A percentile compares a stretch with the other conserved stretches of the same genome.
These are phyloP conservation scores for Trichothecium roseum DNA, from an alignment of 2,329 filamentous ascomycete species.

Conservation along the genomic window DNA sequence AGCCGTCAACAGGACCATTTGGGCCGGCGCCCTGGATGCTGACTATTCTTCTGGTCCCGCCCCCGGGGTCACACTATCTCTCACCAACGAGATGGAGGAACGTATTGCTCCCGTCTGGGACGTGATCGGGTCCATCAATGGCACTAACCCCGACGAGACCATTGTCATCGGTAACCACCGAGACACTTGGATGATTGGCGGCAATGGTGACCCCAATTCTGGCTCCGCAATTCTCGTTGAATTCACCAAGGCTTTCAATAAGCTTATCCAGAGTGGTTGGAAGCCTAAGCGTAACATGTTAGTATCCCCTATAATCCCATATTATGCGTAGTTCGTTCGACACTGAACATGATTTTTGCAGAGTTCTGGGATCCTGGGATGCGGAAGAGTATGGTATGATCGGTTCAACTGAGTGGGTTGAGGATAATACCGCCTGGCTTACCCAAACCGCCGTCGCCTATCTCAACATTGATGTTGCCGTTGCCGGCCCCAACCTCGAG, in stretches of 20 bases:
- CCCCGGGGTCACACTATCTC: constrained; percentile 49
- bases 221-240: constrained; percentile 71
- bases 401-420: constrained; percentile 79
- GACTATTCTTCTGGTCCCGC: constrained; percentile 32
- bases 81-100: constrained; percentile 60
- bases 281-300: constrained; percentile 58
- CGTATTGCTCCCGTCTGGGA: constrained; percentile 64
- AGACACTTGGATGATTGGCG: constrained; percentile 77
- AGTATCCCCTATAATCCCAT: constrained; percentile 1
- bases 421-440: constrained; percentile 72
- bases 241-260: constrained; percentile 60
- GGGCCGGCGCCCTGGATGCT: constrained; percentile 42
- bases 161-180: constrained; percentile 72
- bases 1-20: constrained; percentile 49
- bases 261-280: constrained; percentile 64
- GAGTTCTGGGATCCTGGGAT: constrained; percentile 61
- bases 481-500: constrained; percentile 44
- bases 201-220: constrained; percentile 74
- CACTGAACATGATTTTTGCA: not conserved
- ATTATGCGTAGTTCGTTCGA: not conserved
- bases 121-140: constrained; percentile 72
- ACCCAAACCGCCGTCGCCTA: constrained; percentile 62
- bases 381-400: constrained; percentile 71
- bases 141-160: constrained; percentile 64
- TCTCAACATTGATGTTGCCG: constrained; percentile 68